phyloP scores from a whole-genome alignment of 805 yeast genomes.

The Huiozyma sinensis region DNA sequence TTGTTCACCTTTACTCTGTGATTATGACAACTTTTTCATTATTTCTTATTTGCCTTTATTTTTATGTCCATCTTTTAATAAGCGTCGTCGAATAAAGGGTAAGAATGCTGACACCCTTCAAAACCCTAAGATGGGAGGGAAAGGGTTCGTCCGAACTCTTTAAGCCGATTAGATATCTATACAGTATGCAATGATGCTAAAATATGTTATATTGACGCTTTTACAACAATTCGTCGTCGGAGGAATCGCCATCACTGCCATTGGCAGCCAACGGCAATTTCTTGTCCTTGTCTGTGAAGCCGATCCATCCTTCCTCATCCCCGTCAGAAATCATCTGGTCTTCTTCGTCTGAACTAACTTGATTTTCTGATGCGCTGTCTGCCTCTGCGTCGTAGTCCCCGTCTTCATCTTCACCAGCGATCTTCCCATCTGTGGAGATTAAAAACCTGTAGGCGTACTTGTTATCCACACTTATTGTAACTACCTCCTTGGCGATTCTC shows the following conservation, averaged over 20 bases:
- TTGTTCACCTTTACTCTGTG: too few species aligned
- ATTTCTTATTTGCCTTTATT: too few species aligned
- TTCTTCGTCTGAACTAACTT: constrained; percentile 4
- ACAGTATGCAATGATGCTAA: neutral
- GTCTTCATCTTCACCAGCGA: constrained; percentile 21
- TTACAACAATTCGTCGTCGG: constrained; percentile 21
- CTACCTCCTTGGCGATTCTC: constrained; percentile 66
- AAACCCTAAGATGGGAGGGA: too few species aligned
- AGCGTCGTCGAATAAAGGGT: too few species aligned
- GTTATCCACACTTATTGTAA: constrained; percentile 41
- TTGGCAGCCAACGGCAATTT: constrained; percentile 14
- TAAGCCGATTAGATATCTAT: too few species aligned
- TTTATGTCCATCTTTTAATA: too few species aligned
- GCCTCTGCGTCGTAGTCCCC: constrained; percentile 1
- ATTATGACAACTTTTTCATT: too few species aligned
- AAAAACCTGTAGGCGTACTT: constrained; percentile 47
- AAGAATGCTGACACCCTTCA: too few species aligned
- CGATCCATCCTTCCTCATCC: constrained; percentile 32
- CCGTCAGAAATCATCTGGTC: constrained; percentile 15
- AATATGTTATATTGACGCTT: neutral
- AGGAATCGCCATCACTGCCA: constrained; percentile 16
- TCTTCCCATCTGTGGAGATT: constrained; percentile 24
- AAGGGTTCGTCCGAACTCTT: too few species aligned
- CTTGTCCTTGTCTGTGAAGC: constrained; percentile 20
- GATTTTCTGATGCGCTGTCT: too few species aligned